Evolutionary conservation across 805 yeast genomes (phyloP).

Genomic region (Metschnikowia gruessii): DNA sequence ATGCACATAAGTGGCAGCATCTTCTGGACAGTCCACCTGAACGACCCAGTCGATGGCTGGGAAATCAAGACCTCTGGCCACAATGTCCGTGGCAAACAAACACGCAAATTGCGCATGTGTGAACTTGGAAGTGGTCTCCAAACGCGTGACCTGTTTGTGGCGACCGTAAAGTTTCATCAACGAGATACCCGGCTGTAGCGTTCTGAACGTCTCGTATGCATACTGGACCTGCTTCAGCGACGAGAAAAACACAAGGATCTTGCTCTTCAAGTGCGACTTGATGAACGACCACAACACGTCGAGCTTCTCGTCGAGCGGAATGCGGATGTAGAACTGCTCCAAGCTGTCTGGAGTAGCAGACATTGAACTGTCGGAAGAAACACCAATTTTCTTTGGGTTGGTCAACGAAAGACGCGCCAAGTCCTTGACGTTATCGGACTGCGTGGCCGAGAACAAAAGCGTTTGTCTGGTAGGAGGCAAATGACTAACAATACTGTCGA

Average conservation of each 20-base stretch:
- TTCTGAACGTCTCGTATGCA: conserved; percentile 81
- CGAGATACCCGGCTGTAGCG: conserved; percentile 89
- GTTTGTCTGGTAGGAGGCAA: conserved; percentile 83
- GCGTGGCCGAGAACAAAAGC: conserved; percentile 83
- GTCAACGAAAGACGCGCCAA: conserved; percentile 75
- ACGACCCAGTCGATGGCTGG: conserved; percentile 96
- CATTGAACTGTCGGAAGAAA: conserved; percentile 44
- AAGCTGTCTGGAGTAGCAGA: conserved; percentile 78
- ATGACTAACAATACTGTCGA: conserved; percentile 76
- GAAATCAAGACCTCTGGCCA: conserved; percentile 88
- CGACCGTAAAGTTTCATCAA: conserved; percentile 83
- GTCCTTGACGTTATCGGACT: conserved; percentile 76
- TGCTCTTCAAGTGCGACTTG: conserved; percentile 74
- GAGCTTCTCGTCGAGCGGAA: conserved; percentile 74
- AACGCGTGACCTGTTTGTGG: conserved; percentile 84
- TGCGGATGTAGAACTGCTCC: conserved; percentile 76
- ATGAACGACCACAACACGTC: conserved; percentile 84
- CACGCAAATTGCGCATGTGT: conserved; percentile 77
- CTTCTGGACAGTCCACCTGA: conserved; percentile 90
- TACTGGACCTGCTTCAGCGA: conserved; percentile 90
- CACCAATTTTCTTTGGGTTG: conserved; percentile 50
- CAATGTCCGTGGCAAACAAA: conserved; percentile 85
- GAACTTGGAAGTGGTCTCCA: conserved; percentile 78
- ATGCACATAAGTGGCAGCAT: conserved; percentile 83
- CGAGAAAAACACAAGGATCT: conserved; percentile 78